These are phyloP conservation scores for Phyllosticta paracitricarpa DNA, from an alignment of 2,329 filamentous ascomycete species.

Conservation along the genomic window DNA sequence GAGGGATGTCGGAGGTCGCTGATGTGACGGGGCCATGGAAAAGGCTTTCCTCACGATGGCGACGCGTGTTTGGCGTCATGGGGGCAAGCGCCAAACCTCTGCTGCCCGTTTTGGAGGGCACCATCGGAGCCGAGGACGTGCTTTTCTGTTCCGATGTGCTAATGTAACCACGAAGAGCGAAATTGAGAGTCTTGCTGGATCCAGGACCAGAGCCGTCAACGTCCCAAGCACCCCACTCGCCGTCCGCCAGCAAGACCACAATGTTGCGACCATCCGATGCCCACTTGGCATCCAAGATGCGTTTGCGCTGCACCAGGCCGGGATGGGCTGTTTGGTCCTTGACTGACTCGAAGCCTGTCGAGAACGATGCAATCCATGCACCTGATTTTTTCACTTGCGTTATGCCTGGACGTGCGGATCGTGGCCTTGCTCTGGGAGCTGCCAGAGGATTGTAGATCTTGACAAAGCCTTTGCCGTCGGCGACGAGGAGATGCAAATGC, in stretches of 20 bases:
- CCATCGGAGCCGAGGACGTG: conserved; percentile 2
- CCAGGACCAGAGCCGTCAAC: conserved; percentile 27
- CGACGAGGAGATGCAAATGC: conserved; percentile 46
- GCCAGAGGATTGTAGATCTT: conserved; percentile 49
- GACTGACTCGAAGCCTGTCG: conserved; percentile 22
- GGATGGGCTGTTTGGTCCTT: conserved; percentile 19
- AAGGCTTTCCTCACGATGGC: conserved; percentile 34
- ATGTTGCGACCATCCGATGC: conserved; percentile 35
- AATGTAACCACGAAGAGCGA: conserved; percentile 28
- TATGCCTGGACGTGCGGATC: conserved; percentile 12
- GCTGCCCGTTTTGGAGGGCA: conserved; percentile 19
- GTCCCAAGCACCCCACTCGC: conserved; percentile 46
- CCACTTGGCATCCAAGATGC: conserved; percentile 41
- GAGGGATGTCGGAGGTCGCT: conserved; percentile 18
- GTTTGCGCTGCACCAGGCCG: conserved; percentile 33
- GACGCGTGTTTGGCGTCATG: conserved; percentile 43
- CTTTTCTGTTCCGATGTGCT: conserved; percentile 15
- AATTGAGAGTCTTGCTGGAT: conserved; percentile 15
- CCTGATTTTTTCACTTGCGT: conserved; percentile 11
- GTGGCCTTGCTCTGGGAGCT: conserved; percentile 17
- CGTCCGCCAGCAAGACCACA: conserved; percentile 38
- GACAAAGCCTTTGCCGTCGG: conserved; percentile 44
- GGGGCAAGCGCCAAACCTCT: conserved; percentile 32
- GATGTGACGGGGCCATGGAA: conserved; percentile 32
- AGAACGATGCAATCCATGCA: conserved; percentile 24